Conservation (phyloP, 1,284 basidiomycete genomes). For the Trichosporon ovoides region DNA sequence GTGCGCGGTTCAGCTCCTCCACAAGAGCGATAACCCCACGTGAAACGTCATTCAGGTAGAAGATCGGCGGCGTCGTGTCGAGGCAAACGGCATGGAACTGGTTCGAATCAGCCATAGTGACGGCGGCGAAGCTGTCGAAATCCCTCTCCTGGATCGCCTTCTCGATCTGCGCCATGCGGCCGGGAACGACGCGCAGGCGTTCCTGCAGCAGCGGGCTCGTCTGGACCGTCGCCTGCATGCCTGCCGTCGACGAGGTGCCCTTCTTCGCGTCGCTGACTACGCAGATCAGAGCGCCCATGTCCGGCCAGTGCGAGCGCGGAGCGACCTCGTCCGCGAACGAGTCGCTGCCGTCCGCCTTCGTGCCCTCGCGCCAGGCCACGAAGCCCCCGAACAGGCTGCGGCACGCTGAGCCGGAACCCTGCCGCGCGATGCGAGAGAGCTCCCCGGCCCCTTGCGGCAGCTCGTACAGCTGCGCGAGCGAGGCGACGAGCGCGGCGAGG, state of each 20-base stretch:
- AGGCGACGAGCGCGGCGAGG: conserved; percentile 89
- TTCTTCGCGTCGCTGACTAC: conserved; percentile 97
- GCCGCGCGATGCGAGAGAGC: conserved; percentile 89
- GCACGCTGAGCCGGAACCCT: conserved; percentile 96
- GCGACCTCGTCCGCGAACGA: conserved; percentile 85
- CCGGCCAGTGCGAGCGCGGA: conserved; percentile 81
- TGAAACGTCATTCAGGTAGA: conserved; percentile 98
- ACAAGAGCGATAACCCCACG: conserved; percentile 77
- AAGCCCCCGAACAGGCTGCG: conserved; percentile 95
- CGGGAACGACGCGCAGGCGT: conserved; percentile 84
- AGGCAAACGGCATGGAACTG: conserved; percentile 97
- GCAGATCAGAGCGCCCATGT: conserved; percentile 94
- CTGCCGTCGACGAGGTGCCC: conserved; percentile 86
- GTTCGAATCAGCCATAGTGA: conserved; percentile 97
- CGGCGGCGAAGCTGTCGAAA: conserved; percentile 80
- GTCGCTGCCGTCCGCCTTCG: conserved; percentile 66
- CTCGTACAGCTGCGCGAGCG: conserved; percentile 78
- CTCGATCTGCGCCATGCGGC: conserved; percentile 75
- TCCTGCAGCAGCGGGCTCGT: conserved; percentile 85
- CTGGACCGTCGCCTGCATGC: conserved; percentile 96
- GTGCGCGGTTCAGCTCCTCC: conserved; percentile 88
- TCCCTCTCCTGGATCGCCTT: conserved; percentile 72
- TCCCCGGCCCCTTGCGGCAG: conserved; percentile 64
- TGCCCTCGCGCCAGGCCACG: conserved; percentile 90
- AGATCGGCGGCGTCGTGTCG: conserved; percentile 95